Conservation (phyloP, 257 asterid species). For the Plantago major region DNA sequence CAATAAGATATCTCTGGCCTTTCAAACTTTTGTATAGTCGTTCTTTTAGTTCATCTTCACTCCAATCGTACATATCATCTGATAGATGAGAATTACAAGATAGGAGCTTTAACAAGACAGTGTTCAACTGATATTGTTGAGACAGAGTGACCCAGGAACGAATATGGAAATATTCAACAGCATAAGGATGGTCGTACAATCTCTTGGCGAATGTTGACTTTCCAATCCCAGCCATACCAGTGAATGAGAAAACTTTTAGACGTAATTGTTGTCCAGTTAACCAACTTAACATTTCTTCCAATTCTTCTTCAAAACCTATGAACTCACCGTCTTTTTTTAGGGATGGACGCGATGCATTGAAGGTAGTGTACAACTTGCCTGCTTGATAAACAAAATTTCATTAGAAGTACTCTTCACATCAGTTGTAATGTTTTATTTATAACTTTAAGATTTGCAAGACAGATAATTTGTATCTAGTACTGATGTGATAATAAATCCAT, state of each 20-base stretch:
- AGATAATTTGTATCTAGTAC: no score
- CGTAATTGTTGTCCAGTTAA: slow-evolving; percentile 8
- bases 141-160: slow-evolving; percentile 14
- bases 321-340: background rate
- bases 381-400: background rate
- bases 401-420: background rate
- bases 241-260: slow-evolving; percentile 2
- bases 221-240: slow-evolving; percentile 21
- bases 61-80: background rate
- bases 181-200: no score
- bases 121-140: slow-evolving; percentile 2
- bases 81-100: background rate
- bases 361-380: background rate
- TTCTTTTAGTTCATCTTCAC: slow-evolving; percentile 15
- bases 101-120: slow-evolving; percentile 14
- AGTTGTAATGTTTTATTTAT: no score
- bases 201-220: slow-evolving; percentile 4
- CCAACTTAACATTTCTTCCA: background rate
- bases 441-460: no score
- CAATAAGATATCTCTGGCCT: slow-evolving; percentile 21
- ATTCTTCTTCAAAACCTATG: slow-evolving; percentile 10
- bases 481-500: no score
- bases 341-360: background rate
- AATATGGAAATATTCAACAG: slow-evolving; percentile 10
- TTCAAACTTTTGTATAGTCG: slow-evolving; percentile 13